A percentile compares a stretch with the other conserved stretches of the same genome.
Conservation (phyloP, 345 rosid genomes). For the Camelina neglecta region DNA sequence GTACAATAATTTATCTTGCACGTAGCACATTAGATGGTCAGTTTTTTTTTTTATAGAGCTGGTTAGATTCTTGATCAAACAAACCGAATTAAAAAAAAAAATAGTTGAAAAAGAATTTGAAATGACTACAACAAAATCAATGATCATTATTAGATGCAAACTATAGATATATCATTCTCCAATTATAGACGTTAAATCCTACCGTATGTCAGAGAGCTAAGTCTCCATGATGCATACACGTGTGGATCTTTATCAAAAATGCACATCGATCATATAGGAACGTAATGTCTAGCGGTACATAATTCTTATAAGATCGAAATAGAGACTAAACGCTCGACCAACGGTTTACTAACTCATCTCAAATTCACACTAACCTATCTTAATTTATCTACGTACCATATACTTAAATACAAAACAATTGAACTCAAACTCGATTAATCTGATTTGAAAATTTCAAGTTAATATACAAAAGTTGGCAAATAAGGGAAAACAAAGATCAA, state of each 20-base stretch:
- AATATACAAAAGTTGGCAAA: slow-evolving; percentile 11
- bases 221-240: too few relatives aligned
- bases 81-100: neutral
- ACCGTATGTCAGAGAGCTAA: neutral
- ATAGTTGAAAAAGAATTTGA: neutral
- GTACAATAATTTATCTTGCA: neutral
- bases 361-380: too few relatives aligned
- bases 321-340: neutral
- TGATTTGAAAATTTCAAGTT: slow-evolving; percentile 1
- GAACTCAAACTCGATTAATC: neutral
- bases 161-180: neutral
- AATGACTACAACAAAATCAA: neutral
- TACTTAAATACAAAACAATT: neutral
- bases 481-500: neutral
- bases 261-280: neutral
- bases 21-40: neutral
- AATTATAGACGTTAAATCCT: neutral
- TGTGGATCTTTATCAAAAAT: neutral
- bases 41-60: too few relatives aligned
- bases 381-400: neutral
- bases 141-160: too few relatives aligned
- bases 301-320: neutral
- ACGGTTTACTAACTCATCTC: too few relatives aligned
- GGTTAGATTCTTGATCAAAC: neutral
- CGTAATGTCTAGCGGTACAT: neutral